Percentiles rank a stretch among this genome's conserved stretches.
These are phyloP conservation scores for Balansia obtecta DNA, from an alignment of 2,329 filamentous ascomycete genomes.

Conservation along the genomic window DNA sequence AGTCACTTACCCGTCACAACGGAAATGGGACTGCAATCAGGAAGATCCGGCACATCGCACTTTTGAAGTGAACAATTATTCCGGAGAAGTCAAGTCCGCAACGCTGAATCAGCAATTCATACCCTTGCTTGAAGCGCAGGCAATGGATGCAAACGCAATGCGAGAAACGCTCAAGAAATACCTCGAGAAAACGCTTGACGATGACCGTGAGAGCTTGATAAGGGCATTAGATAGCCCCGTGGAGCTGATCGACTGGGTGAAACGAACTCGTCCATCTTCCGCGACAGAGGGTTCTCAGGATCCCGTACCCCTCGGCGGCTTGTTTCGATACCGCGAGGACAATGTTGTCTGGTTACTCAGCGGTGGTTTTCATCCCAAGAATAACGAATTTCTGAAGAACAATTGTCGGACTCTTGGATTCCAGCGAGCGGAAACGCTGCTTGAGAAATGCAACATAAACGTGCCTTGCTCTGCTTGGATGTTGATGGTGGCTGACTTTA, in stretches of 20 bases:
- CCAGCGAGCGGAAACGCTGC: constrained; percentile 39
- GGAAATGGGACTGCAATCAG: constrained; percentile 50
- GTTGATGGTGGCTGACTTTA: constrained; percentile 58
- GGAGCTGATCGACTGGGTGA: constrained; percentile 41
- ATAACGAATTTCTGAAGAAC: constrained; percentile 35
- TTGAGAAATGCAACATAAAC: constrained; percentile 45
- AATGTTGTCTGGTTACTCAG: constrained; percentile 41
- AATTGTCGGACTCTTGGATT: constrained; percentile 34
- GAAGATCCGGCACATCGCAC: constrained; percentile 40
- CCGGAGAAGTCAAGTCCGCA: constrained; percentile 27
- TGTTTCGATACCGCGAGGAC: constrained; percentile 40
- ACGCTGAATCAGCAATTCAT: constrained; percentile 57
- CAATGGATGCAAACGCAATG: constrained; percentile 33
- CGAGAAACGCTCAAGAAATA: constrained; percentile 33
- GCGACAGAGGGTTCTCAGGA: constrained; percentile 27
- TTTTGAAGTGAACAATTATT: constrained; percentile 46
- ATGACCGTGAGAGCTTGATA: constrained; percentile 36
- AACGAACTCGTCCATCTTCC: constrained; percentile 23
- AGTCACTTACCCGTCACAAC: constrained; percentile 51
- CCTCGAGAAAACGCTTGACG: constrained; percentile 35
- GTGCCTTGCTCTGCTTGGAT: constrained; percentile 49
- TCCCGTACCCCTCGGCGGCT: constrained; percentile 30
- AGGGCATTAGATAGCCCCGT: constrained; percentile 35
- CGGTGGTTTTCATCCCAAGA: constrained; percentile 43
- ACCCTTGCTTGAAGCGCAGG: constrained; percentile 51